Base-by-base conservation (phyloP, 2,329 filamentous ascomycete genomes). In the Diaporthe velutina region DNA sequence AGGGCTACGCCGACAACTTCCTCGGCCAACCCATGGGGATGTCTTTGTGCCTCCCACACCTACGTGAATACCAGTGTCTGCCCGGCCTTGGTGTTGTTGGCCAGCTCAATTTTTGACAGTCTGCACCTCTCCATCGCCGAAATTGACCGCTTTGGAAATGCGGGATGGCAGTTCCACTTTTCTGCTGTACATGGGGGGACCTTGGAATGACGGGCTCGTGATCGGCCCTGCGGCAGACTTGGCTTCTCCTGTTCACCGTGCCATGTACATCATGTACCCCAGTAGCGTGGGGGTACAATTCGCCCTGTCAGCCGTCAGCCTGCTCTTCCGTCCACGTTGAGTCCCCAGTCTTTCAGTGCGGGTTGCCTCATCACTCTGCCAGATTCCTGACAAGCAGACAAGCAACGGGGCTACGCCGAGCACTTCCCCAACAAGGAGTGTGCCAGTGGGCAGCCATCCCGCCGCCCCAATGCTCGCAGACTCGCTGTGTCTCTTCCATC, bases 171-270 rank as follows among this genome's bases (percentile, higher is more conserved):
- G 64, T 52, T 40, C 64, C 64, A 68, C 64, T 54, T n/a, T 68
- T 40, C 33, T 38, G 33, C 5, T 12, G 13, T 54, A 28, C 64
- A 68, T 68, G 64, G 64, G 64, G 50, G 45, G 17, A 28, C 64
- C 45, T 68, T 52, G 64, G 10, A 67, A 30, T 25, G 45, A 38
- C 64, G 33, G 45, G 30, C 64, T 68, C 64, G 45, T 68, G 64
- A 68, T 68, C 64, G 64, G 64, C 64, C 64, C 33, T 54, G 64
- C 64, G 64, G 64, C 64, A 68, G 45, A 68, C 64, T 40, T 54
- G 64, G 45, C 64, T 67, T 67, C 64, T 38, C 30, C 61, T 50
- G 42, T 25, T 33, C 42, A 17, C 42, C 13, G 45, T 50, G 42
- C 61, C 30, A 50, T 38, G 61, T 52, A 50, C 61, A 35, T 9